Evolutionary conservation across 192 early-diverging fungal genomes (phyloP), one percentile per base, ranked within the genome.

Genomic region (Coemansia sp.): DNA sequence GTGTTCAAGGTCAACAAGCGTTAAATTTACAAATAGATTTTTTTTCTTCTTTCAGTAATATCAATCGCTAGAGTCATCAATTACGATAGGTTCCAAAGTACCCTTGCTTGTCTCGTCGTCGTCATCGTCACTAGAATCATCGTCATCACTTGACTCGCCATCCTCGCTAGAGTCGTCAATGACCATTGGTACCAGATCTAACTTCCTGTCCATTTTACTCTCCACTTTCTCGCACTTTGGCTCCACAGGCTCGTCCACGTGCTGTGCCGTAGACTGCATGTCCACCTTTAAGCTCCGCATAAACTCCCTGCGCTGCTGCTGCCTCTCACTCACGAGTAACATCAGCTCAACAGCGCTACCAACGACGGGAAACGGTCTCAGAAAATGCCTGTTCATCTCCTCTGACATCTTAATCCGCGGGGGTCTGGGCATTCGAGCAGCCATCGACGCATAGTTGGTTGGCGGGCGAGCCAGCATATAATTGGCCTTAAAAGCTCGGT

Each of bases 1-100:
- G 62, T 77, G 5, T 85, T 72, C 73, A 76, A 80, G 38, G 69
- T 76, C 19, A 80, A 85, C 61, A 80, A 74, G 75, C 74, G 82
- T 7, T 84, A 73, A 35, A 37, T 70, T 52, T 37, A 37, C 35
- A 37, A 37, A 37, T 37, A 37, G 8, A 37, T 46, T n/a, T 46
- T 44, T 46, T 3, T 26, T 26, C 23, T 26, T 26, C 26, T 26
- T 26, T 26, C 26, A 26, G 26, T 26, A 26, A 26, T 26, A 26
- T 26, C 21, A 50, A 21, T 50, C 47, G 19, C 47, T 21, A 50
- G 47, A 21, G 19, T 49, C 47, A 9, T 49, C 47, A 8, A 49
- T 49, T 6, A 21, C 19, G 19, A 21, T 21, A 19, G 6, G 19
- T n/a, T 21, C 19, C 47, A 49, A 50, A 46, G 3, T 17, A 5